Conservation (phyloP, 768 basidiomycete species). For the Calocera viscosa region DNA sequence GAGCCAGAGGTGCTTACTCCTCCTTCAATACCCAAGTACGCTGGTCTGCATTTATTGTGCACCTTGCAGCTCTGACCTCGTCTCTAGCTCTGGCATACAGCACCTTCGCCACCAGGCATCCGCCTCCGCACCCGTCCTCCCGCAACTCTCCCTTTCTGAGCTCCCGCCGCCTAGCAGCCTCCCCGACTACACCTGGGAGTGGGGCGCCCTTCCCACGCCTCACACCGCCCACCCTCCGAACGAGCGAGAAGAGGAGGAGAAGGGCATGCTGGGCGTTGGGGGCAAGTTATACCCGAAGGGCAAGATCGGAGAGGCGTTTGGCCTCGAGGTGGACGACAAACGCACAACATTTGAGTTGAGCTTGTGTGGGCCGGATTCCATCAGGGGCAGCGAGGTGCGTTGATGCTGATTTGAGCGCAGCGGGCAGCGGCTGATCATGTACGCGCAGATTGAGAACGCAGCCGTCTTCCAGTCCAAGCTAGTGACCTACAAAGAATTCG, state of each 20-base stretch:
- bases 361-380: conserved; percentile 35
- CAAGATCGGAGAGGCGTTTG: conserved; percentile 49
- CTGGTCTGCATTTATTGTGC: not conserved
- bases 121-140: conserved; percentile 17
- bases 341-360: conserved; percentile 64
- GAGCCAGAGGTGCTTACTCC: not conserved
- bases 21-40: not conserved
- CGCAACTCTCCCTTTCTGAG: conserved; percentile 19
- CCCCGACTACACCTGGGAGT: conserved; percentile 79
- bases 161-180: conserved; percentile 26
- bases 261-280: conserved; percentile 34
- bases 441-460: conserved; percentile 44
- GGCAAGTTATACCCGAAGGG: conserved; percentile 48
- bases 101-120: conserved; percentile 9
- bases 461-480: conserved; percentile 46
- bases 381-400: not conserved
- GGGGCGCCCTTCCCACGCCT: conserved; percentile 78
- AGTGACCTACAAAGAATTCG: conserved; percentile 51
- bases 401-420: not conserved
- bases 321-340: conserved; percentile 49
- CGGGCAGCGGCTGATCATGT: conserved; percentile 22
- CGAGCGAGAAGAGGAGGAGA: conserved; percentile 19
- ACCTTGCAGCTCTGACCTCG: not conserved
- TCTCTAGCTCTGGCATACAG: not conserved
- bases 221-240: conserved; percentile 39